Base-by-base conservation (phyloP, 768 basidiomycete genomes). In the Filobasidium wieringae region DNA sequence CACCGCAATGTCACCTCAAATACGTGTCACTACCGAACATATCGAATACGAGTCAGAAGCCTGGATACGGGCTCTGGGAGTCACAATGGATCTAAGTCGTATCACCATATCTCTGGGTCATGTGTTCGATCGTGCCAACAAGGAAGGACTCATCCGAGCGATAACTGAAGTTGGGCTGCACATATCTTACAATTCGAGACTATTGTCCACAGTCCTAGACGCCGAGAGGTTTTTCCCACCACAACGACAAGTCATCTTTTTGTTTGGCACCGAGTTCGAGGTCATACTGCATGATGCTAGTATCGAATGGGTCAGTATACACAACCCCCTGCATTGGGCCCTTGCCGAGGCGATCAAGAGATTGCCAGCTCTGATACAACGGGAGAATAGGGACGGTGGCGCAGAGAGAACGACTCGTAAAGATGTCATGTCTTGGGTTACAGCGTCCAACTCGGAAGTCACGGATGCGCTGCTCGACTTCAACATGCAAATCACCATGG, bases 11-110 rank as follows among this genome's bases (percentile, higher is more conserved):
- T 91, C 93, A 68, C 85, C 91, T 1, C 90, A 91, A 73, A 83
- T 84, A 64, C 82, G 93, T 17, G 88, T 86, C 19, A 82, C 79
- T 5, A 79, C 81, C 29, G 84, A 77, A 52, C 95, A 97, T 65
- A 82, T 99, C 65, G 93, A 96, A 72, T 99, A 87, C 75, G 95
- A 99, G 76, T 86, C 86, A 30, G 95, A 99, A 63, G 85, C 86
- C 19, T 95, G 92, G 93, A 88, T 95, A 61, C 87, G 85, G 65
- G 88, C 95, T 14, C 97, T 97, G 75, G 91, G 92, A 64, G 86
- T 96, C 24, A 91, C 90, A 6, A 80, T 93, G 9, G 91, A 88
- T 32, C 76, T 99, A 26, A 86, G 87, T 6, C 83, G 89, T 41
- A 82, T 89, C 37, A 87, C 88, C 77, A 87, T 89, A 68, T 84